Evolutionary conservation across 164 flowering plant genomes (phyloP), one percentile per base, ranked within the genome.

Genomic region (Tetrastigma voinierianum): DNA sequence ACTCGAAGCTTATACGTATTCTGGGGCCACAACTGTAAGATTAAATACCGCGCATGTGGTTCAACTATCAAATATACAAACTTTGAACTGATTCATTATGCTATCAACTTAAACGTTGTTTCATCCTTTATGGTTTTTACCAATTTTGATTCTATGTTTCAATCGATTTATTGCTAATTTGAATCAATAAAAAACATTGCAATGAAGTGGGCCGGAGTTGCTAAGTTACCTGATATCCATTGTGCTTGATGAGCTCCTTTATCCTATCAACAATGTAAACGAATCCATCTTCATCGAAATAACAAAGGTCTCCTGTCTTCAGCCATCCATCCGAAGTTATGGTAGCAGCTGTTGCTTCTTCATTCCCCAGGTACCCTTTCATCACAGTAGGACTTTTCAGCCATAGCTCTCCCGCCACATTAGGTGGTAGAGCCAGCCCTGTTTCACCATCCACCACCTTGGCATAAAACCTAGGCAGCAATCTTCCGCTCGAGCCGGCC

Each of bases 231-330:
- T 90, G 93, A 71, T 81, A 90, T 1, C 90, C 96, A 61, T 90
- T 86, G 66, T 88, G 85, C 79, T 90, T 90, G 64, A 88, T 90
- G 18, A 90, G 85, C 68, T 90, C 96, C 81, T 88, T 90, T 16
- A 88, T 80, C 66, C 93, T 49, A 70, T 88, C 96, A 46, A 90
- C 93, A 13, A 90, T 68, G 66, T 79, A 84, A 10, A 88, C 53
- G 62, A 57, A 83, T 1, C 93, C 93, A 58, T 87, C 84, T 14
- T 63, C 76, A 64, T 90, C 91, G 57, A 90, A 73, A 61, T 82
- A 88, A 58, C 93, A 70, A 20, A 90, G 81, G 76, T 90, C 96
- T 0, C 96, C 96, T 6, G 96, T 88, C 24, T 51, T 78, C 52
- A 88, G 57, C 96, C 96, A 90, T 19, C 91, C 96, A 6, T 85